Evolutionary conservation across 331 rosid species (phyloP).

Genomic region (Arachis monticola): DNA sequence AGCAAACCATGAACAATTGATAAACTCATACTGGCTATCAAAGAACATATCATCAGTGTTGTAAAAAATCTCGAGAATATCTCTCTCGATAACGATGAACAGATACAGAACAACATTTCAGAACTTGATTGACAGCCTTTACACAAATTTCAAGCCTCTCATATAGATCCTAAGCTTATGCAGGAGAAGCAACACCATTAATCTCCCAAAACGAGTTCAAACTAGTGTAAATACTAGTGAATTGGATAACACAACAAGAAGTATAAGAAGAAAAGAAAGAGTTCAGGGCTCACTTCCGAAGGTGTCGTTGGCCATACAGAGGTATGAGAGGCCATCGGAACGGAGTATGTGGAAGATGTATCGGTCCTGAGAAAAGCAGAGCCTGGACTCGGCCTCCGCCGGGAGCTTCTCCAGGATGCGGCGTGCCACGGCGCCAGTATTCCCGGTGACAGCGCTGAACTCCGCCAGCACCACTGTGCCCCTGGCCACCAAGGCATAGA

Average conservation of each 20-base stretch:
- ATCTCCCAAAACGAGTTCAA: slow-evolving; percentile 10
- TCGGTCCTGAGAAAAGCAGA: slow-evolving; percentile 97
- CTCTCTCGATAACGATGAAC: slow-evolving; percentile 11
- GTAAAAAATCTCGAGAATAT: not conserved
- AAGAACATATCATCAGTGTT: not conserved
- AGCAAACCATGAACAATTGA: slow-evolving; percentile 10
- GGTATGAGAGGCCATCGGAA: slow-evolving; percentile 76
- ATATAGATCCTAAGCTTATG: slow-evolving; percentile 23
- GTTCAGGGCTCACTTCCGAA: slow-evolving; percentile 73
- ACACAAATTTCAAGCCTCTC: not conserved
- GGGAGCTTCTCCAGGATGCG: slow-evolving; percentile 95
- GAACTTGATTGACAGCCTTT: not conserved
- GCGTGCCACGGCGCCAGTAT: slow-evolving; percentile 91
- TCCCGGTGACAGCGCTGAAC: slow-evolving; percentile 95
- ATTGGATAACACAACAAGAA: not conserved
- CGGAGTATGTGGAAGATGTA: slow-evolving; percentile 91
- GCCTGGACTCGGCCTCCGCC: slow-evolving; percentile 77
- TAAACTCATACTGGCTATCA: slow-evolving; percentile 11
- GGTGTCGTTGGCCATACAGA: slow-evolving; percentile 95
- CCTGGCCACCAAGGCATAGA: slow-evolving; percentile 91
- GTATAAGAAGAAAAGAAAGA: not conserved
- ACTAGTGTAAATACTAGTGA: slow-evolving; percentile 12
- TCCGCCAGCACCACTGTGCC: slow-evolving; percentile 91
- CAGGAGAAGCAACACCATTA: slow-evolving; percentile 15
- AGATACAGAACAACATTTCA: slow-evolving; percentile 3